A percentile compares a stretch with the other conserved stretches of the same genome.
These are phyloP conservation scores for Penicillium sp. DNA, from an alignment of 2,329 filamentous ascomycete genomes.

Conservation along the genomic window DNA sequence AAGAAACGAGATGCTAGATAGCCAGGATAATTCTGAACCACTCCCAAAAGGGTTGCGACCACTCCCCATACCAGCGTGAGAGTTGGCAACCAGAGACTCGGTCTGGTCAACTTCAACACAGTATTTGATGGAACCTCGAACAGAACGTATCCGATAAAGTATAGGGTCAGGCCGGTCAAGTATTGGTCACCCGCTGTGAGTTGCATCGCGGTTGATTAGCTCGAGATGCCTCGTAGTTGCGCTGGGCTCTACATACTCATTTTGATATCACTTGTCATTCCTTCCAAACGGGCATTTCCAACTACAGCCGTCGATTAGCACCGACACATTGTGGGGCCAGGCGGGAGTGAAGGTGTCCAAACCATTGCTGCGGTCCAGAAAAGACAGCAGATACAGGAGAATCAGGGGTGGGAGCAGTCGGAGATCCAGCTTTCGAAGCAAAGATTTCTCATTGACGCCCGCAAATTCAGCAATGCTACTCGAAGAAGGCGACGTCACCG, in stretches of 20 bases:
- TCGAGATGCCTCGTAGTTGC: no score
- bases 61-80: constrained; percentile 55
- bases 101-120: constrained; percentile 44
- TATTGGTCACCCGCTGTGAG: constrained; percentile 43
- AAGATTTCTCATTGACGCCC: constrained; percentile 42
- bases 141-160: constrained; percentile 45
- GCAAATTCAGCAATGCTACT: constrained; percentile 27
- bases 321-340: background rate
- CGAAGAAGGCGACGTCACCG: constrained; percentile 12
- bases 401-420: constrained; percentile 50
- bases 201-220: background rate
- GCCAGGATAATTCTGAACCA: constrained; percentile 53
- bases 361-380: constrained; percentile 51
- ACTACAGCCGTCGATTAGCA: constrained; percentile 29
- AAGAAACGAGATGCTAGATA: constrained; percentile 55
- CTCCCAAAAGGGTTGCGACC: constrained; percentile 55
- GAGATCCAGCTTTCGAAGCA: constrained; percentile 51
- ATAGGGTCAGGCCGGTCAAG: constrained; percentile 44
- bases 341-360: constrained; percentile 2
- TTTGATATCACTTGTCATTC: constrained; percentile 42
- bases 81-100: constrained; percentile 45
- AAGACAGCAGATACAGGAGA: constrained; percentile 50
- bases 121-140: constrained; percentile 50
- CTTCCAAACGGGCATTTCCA: constrained; percentile 45
- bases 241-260: constrained; percentile 38